A percentile compares a stretch with the other conserved stretches of the same genome.
Evolutionary conservation across 2,329 filamentous ascomycete species (phyloP).

Genomic region (Fusarium ramigenum): DNA sequence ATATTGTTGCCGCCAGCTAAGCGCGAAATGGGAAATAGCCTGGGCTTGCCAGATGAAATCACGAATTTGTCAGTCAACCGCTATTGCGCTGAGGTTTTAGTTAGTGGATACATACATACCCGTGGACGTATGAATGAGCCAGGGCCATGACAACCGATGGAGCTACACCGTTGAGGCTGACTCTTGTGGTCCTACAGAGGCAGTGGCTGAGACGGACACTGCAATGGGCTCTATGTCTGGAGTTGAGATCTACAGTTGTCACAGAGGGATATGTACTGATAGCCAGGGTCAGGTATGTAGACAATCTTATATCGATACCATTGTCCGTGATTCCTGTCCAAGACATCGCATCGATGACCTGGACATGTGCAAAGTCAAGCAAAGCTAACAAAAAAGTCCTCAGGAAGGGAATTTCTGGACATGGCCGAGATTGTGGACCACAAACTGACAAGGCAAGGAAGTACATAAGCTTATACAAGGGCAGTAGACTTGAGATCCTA

Average conservation of each 20-base stretch:
- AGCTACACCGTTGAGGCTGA: conserved; percentile 11
- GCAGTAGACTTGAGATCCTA: not conserved
- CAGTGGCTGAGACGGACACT: not conserved
- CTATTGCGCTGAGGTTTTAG: conserved; percentile 29
- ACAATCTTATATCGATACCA: not conserved
- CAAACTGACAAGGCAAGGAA: conserved; percentile 4
- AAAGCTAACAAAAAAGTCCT: not conserved
- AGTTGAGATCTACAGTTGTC: conserved; percentile 1
- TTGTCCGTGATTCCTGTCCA: not conserved
- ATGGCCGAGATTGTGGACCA: conserved; percentile 32
- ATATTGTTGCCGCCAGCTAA: conserved; percentile 34
- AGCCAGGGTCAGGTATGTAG: not conserved
- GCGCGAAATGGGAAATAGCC: conserved; percentile 22
- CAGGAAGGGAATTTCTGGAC: conserved; percentile 20
- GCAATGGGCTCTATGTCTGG: not conserved
- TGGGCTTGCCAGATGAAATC: conserved; percentile 26
- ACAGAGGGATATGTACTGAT: not conserved
- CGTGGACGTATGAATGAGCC: not conserved
- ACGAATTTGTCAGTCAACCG: conserved; percentile 23
- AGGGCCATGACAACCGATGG: conserved; percentile 12
- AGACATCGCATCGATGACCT: not conserved
- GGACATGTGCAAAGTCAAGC: not conserved
- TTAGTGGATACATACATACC: conserved; percentile 14
- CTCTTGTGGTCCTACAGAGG: not conserved
- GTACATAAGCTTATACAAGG: not conserved